These are phyloP conservation scores for Kalmusia sp. DNA, from an alignment of 2,329 filamentous ascomycete genomes.

Conservation along the genomic window DNA sequence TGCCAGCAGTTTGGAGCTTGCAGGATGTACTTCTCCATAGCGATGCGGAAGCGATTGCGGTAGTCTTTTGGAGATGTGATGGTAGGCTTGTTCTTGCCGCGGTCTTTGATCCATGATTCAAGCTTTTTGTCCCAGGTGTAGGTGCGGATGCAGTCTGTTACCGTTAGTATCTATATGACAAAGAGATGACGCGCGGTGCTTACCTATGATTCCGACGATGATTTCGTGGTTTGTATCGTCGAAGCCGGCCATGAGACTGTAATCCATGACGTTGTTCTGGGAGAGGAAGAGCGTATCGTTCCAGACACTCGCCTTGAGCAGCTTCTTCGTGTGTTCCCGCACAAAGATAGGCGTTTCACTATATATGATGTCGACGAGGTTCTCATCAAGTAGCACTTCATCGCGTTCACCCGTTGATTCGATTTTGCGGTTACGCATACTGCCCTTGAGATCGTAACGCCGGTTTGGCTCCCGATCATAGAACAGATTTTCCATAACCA, in stretches of 20 bases:
- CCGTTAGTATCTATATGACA: not conserved
- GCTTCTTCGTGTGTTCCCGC: constrained; percentile 93
- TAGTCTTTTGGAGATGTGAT: constrained; percentile 98
- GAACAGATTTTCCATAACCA: constrained; percentile 98
- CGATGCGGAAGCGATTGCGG: constrained; percentile 92
- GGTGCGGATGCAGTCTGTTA: constrained; percentile 85
- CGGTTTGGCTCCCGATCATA: constrained; percentile 91
- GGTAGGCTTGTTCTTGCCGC: constrained; percentile 85
- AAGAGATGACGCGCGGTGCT: constrained; percentile 9
- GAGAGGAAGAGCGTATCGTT: constrained; percentile 97
- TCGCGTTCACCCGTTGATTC: constrained; percentile 94
- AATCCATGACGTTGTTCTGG: constrained; percentile 98
- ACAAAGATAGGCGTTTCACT: constrained; percentile 89
- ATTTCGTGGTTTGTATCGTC: constrained; percentile 89
- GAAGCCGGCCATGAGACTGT: constrained; percentile 97
- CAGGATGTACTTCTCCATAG: constrained; percentile 89
- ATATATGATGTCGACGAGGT: constrained; percentile 99
- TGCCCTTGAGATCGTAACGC: constrained; percentile 88
- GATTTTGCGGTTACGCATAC: constrained; percentile 98
- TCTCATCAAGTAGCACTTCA: constrained; percentile 95
- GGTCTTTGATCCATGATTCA: constrained; percentile 99
- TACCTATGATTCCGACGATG: constrained; percentile 87
- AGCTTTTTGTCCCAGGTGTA: constrained; percentile 99
- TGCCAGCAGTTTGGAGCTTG: constrained; percentile 81
- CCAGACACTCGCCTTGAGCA: constrained; percentile 90